A percentile compares a stretch with the other conserved stretches of the same genome.
Conservation (phyloP, 192 early-diverging fungal species). For the Backusella macrospora region DNA sequence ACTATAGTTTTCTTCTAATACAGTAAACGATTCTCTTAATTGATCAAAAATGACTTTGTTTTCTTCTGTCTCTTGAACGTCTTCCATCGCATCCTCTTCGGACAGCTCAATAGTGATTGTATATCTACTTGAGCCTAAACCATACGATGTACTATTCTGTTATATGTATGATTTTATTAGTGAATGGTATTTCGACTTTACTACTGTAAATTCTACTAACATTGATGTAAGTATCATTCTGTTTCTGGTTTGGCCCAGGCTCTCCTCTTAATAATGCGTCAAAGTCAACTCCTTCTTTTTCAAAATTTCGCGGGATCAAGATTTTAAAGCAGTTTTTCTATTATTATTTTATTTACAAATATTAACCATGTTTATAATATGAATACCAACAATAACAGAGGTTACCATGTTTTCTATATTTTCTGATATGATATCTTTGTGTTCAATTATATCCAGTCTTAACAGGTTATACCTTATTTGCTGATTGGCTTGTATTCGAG, state of each 20-base stretch:
- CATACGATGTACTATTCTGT: slow-evolving; percentile 41
- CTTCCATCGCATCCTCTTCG: slow-evolving; percentile 49
- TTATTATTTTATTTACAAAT: slow-evolving; percentile 17
- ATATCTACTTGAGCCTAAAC: slow-evolving; percentile 65
- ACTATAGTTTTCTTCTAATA: slow-evolving; percentile 47
- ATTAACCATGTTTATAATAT: neutral
- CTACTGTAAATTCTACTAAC: neutral
- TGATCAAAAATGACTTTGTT: slow-evolving; percentile 61
- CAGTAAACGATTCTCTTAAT: slow-evolving; percentile 51
- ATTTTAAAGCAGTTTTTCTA: slow-evolving; percentile 51
- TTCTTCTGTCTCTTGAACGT: slow-evolving; percentile 54
- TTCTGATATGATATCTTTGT: slow-evolving; percentile 44
- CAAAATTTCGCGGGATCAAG: slow-evolving; percentile 46
- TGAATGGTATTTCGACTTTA: neutral
- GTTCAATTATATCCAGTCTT: slow-evolving; percentile 43
- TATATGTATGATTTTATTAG: neutral
- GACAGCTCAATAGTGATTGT: slow-evolving; percentile 58
- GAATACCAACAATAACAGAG: neutral
- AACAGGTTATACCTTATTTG: slow-evolving; percentile 39
- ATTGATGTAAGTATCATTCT: slow-evolving; percentile 18
- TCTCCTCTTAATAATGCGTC: slow-evolving; percentile 34
- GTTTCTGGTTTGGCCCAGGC: neutral
- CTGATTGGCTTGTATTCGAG: slow-evolving; percentile 13
- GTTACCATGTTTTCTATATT: slow-evolving; percentile 46
- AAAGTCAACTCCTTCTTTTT: slow-evolving; percentile 40